Evolutionary conservation across 2,329 filamentous ascomycete species (phyloP), one percentile per base, ranked within the genome.

Genomic region (Lecanicillium sp.): DNA sequence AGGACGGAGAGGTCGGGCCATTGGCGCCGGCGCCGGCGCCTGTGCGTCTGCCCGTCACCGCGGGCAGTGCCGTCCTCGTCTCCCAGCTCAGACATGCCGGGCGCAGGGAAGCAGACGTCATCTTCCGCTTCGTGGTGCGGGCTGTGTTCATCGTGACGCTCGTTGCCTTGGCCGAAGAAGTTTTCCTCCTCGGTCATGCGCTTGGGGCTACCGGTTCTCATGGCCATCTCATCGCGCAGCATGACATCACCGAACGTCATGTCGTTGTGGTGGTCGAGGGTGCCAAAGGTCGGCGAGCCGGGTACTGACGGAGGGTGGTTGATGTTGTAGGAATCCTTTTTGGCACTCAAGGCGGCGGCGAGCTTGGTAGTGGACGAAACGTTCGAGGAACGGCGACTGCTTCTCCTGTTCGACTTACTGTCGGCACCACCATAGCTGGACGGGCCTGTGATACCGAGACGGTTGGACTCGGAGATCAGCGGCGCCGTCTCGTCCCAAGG

Each of bases 91-190:
- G 88, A 93, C 66, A 90, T 67, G 23, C 60, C 65, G 8, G 62
- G 82, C 47, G 86, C 81, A 0, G 90, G 91, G 59, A 95, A 96
- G 69, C 93, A 96, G 1, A 97, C 90, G 67, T 97, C 93, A 55
- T 87, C 87, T 58, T 93, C 82, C 0, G 83, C 87, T 10, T 83
- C 75, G 11, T 84, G 64, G 11, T 76, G 74, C 54, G 82, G 74
- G 30, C 84, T 75, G 41, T 62, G 57, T 15, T 56, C 44, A 10
- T 64, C 60, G 3, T 62, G 55, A 17, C 64, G 58, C 23, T 63
- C 61, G 17, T 59, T 54, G 7, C 55, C 62, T 4, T 56, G 48
- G 7, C 64, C 63, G 6, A 65, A 66, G 11, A 58, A 50, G 7
- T 60, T 58, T n/a, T 67, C 63, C 19, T 67, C 60, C 9, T 61